Evolutionary conservation across 2,329 filamentous ascomycete species (phyloP), one percentile per base, ranked within the genome.

Genomic region (Metarhizium humberi): DNA sequence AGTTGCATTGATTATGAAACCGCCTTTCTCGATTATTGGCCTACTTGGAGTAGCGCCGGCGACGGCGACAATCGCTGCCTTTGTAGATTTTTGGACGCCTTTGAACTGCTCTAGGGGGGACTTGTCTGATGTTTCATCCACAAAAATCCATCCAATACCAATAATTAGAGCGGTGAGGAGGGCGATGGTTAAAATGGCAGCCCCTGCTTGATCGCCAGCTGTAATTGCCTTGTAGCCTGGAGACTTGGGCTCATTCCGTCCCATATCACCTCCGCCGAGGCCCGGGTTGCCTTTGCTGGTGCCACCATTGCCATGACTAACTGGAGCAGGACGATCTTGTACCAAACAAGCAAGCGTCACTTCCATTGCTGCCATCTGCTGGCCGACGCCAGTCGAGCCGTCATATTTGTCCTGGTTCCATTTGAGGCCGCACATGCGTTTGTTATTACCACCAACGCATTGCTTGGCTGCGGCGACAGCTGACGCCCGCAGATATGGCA

Each of bases 361-460:
- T 63, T 87, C 82, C 66, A 88, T 72, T 2, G 81, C 84, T 1
- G 81, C 77, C 85, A 89, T 88, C 68, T 88, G 84, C 66, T 88
- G 84, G 5, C 86, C 86, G 2, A 88, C 78, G 6, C 85, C 85
- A 6, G 74, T 77, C 2, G 73, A 75, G 29, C 81, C 80, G 64
- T 87, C 83, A 68, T 78, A 87, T 8, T 68, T 67, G 55, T 75
- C 71, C 53, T 77, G 73, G 49, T 76, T 77, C 82, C 84, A 87
- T 57, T 78, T 78, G 53, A 82, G 67, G 8, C 83, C 81, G 61
- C 82, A 87, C 74, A 82, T 77, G 30, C 75, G 76, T 3, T 77
- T 74, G 58, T 81, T 82, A 30, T 64, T 60, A 16, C 82, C 82
- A 30, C 81, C 84, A 0, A 69, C 75, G 59, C 84, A 87, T 57